Base-by-base conservation (phyloP, 805 yeast species). In the Candida caryicola region DNA sequence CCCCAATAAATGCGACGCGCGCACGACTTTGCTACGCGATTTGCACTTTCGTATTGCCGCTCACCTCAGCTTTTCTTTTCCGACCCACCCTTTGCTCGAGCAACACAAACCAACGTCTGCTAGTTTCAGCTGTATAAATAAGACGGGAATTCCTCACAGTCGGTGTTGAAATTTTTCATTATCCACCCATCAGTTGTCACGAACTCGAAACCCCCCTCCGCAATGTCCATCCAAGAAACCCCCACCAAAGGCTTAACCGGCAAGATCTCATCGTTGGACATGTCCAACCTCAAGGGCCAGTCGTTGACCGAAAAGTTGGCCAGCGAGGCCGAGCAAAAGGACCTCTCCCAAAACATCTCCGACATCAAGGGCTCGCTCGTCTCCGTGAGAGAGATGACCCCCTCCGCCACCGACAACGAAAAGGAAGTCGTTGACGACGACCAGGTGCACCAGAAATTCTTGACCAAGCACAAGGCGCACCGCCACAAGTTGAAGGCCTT, bases 401-500 rank as follows among this genome's bases (percentile, higher is more conserved):
- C 54, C 28, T 38, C 49, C 23, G 52, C 51, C 33, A 33, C 48
- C 15, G 54, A 49, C 32, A 55, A 53, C 25, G 55, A 54, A 29
- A 29, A 57, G 54, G 56, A 59, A 50, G 39, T 43, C 33, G 49
- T 48, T 37, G 50, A 44, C 15, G 54, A 49, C 21, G 58, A 60
- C 38, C 64, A 62, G 18, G 64, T 57, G 23, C 93, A 85, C 62
- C 51, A 66, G 43, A 61, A 66, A 33, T 85, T 84, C 64, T 69
- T 84, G 55, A 60, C 62, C 26, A 64, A 71, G 45, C 91, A 84
- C 66, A 74, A 69, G 50, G 79, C 74, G 21, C 89, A 85, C 62
- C 82, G 95, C 69, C 85, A 80, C 54, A 45, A 74, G 46, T 71
- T 91, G 57, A 82, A 82, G 70, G 86, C 71, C 45, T 52, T 77